Base-by-base conservation (phyloP, 305 asterid genomes). In the Fraxinus latifolia region DNA sequence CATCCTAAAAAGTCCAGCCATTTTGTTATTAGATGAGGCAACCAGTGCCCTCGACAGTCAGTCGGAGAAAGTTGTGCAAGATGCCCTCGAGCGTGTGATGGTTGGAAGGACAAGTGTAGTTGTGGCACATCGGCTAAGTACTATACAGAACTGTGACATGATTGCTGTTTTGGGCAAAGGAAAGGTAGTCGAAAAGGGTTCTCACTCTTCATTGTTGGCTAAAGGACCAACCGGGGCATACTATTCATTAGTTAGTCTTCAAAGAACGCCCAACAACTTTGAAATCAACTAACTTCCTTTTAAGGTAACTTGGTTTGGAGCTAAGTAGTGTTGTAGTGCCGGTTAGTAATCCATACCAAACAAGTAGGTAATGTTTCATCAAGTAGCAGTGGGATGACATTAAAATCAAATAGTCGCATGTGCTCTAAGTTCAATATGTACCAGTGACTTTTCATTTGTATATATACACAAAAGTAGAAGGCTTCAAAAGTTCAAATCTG, bases 31-130 rank as follows among this genome's bases (percentile, higher is more conserved):
- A 2, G 98, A 94, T 39, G 99, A 95, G 87, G 99, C 98, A 0
- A 94, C 98, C 0, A 95, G 99, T 71, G 99, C 99, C 1, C 83
- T 95, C 27, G 99, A 95, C 81, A 90, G 93, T 1, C 95, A 86
- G 31, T 95, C 96, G 2, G 98, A 95, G 90, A 93, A 92, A 75
- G 88, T 90, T n/a, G 98, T 94, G 17, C 99, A 94, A 37, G 97
- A 95, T n/a, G 98, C 99, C 0, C 86, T 95, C 0, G 97, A 94
- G 82, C 78, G 94, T 19, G 93, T 95, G 75, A 94, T 93, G 98
- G 90, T 95, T 1, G 96, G 97, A n/a, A 79, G 99, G 83, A 93
- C 98, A 0, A 95, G 97, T 11, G 90, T 95, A 5, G 98, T 95
- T 12, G 98, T 95, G 80, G 98, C 98, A 0, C 99, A 92, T 50